Evolutionary conservation across 441 rosid species (phyloP).

Genomic region (Populus tomentosa): DNA sequence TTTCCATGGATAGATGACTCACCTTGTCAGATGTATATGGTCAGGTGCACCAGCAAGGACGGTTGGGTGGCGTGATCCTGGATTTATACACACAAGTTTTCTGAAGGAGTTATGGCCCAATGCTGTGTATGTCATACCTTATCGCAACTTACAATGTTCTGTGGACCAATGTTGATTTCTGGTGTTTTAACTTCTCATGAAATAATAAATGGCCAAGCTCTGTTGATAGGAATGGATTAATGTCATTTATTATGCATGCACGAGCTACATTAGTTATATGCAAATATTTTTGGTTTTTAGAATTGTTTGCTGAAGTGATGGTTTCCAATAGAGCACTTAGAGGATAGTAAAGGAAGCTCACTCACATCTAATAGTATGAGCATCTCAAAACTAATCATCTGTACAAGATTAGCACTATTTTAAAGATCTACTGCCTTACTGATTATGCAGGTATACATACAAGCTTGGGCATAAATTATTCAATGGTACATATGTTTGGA

Average conservation of each 20-base stretch:
- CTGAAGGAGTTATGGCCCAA: constrained; percentile 80
- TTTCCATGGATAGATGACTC: not conserved
- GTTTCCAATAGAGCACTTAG: not conserved
- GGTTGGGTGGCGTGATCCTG: constrained; percentile 96
- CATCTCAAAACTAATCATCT: too few species aligned
- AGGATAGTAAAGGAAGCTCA: not conserved
- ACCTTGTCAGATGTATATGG: constrained; percentile 6
- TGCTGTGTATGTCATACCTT: constrained; percentile 36
- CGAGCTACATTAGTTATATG: too few species aligned
- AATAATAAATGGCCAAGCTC: not conserved
- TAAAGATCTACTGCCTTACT: not conserved
- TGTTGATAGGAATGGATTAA: too few species aligned
- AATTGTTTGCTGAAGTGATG: not conserved
- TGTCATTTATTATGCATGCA: too few species aligned
- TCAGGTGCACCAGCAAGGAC: constrained; percentile 83
- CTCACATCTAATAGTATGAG: not conserved
- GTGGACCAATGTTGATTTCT: not conserved
- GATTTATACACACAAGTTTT: constrained; percentile 75
- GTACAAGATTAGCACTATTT: not conserved
- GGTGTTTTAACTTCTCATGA: not conserved
- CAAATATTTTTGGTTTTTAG: not conserved
- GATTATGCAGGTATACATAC: constrained; percentile 53
- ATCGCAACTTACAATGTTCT: not conserved
- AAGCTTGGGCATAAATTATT: constrained; percentile 64
- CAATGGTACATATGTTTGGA: constrained; percentile 57